Evolutionary conservation across 768 basidiomycete genomes (phyloP).

Genomic region (Tylopilus sp.): DNA sequence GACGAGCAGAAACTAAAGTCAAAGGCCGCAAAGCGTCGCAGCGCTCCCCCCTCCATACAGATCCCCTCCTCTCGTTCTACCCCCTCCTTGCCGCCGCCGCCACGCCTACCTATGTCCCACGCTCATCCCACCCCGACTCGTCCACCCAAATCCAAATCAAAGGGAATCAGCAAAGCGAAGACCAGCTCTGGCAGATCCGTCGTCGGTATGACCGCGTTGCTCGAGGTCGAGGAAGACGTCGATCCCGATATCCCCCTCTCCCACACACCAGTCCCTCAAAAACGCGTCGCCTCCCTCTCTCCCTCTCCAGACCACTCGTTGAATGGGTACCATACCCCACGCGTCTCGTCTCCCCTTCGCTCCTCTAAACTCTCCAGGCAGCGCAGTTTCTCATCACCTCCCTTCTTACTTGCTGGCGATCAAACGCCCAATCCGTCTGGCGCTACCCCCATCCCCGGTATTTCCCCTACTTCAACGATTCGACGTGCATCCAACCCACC

Average conservation of each 20-base stretch:
- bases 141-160: conserved; percentile 29
- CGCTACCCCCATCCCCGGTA: neutral
- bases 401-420: conserved; percentile 8
- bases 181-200: conserved; percentile 41
- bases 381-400: conserved; percentile 32
- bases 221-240: conserved; percentile 51
- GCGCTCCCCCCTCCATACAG: conserved; percentile 11
- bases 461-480: conserved; percentile 8
- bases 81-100: conserved; percentile 17
- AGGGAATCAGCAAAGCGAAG: conserved; percentile 26
- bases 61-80: conserved; percentile 21
- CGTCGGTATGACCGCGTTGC: conserved; percentile 49
- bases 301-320: conserved; percentile 8
- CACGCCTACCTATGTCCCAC: conserved; percentile 4
- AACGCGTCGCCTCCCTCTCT: conserved; percentile 13
- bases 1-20: conserved; percentile 15
- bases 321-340: conserved; percentile 16
- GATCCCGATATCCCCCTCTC: conserved; percentile 21
- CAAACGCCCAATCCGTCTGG: conserved; percentile 3
- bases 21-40: conserved; percentile 21
- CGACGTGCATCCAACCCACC: conserved; percentile 8
- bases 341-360: conserved; percentile 23
- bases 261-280: conserved; percentile 14
- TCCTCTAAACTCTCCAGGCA: conserved; percentile 24
- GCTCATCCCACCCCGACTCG: conserved; percentile 15